Base-by-base conservation (phyloP, 768 basidiomycete genomes). In the Ephemerocybe angulata region DNA sequence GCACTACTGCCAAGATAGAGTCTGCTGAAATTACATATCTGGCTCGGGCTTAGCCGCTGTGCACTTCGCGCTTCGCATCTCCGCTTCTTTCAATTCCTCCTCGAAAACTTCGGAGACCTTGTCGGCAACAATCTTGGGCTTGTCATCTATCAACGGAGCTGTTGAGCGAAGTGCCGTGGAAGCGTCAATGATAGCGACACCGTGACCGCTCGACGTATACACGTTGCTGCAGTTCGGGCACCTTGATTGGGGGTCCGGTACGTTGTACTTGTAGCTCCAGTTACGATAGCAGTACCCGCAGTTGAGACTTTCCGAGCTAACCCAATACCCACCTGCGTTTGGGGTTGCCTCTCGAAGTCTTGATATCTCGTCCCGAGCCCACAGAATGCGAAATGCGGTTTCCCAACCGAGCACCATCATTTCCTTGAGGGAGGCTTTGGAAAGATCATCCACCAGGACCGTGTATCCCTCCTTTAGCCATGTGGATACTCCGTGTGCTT, bases 401-500 rank as follows among this genome's bases (percentile, higher is more conserved):
- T 50, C 48, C 48, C 48, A 50, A 4, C 30, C 48, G 2, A 50
- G 48, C 2, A 13, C 48, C 13, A n/a, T 37, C 2, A 50, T 50
- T 1, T 33, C 31, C 17, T 28, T 1, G 1, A 50, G 2, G 2
- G 48, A 50, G 3, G 29, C 29, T 13, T 30, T 2, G 29, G 19
- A 29, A 4, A 35, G 31, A 22, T 50, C 31, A 19, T 30, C 3
- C 17, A 50, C 21, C 29, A 50, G 31, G 15, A 22, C 21, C 4
- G 21, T 35, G 48, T 50, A 50, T 2, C 48, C 48, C 15, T 50
- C 48, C 24, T 50, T 50, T 3, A 50, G 31, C 48, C 30, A 50
- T 12, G 48, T 22, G 15, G 48, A 31, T 33, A 50, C 48, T 10
- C 48, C 48, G 21, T 50, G 48, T 12, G 15, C 31, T 22, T 50